Conservation (phyloP, 305 asterid species). For the Galium porrigens region DNA sequence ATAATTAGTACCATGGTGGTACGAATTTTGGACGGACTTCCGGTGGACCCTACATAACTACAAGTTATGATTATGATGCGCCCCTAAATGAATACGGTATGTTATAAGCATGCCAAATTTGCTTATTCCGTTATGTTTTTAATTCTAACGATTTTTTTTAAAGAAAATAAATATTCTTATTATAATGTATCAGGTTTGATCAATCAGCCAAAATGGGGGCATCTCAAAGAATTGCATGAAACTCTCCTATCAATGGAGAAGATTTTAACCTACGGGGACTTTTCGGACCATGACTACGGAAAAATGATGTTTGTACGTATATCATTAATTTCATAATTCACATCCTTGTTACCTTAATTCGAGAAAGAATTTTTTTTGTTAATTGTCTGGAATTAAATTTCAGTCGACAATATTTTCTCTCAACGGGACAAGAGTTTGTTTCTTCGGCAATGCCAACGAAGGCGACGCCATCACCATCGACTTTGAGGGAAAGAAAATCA, state of each 20-base stretch:
- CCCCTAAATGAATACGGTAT: slow-evolving; percentile 64
- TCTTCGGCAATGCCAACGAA: slow-evolving; percentile 23
- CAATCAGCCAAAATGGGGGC: slow-evolving; percentile 36
- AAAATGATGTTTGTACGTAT: slow-evolving; percentile 7
- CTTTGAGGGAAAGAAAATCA: slow-evolving; percentile 22
- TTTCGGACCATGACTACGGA: slow-evolving; percentile 13
- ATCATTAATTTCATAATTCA: not conserved
- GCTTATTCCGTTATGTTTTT: not conserved
- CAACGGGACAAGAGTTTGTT: slow-evolving; percentile 22
- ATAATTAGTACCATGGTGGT: slow-evolving; percentile 59
- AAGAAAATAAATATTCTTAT: not conserved
- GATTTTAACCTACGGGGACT: slow-evolving; percentile 23
- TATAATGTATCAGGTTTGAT: slow-evolving; percentile 13
- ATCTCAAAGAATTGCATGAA: slow-evolving; percentile 28
- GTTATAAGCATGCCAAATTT: not conserved
- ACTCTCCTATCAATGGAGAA: slow-evolving; percentile 25
- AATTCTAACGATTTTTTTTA: not conserved
- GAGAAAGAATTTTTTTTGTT: not conserved
- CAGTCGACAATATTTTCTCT: slow-evolving; percentile 21
- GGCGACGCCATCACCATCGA: slow-evolving; percentile 8
- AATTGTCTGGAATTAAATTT: not conserved
- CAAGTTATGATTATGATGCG: slow-evolving; percentile 64
- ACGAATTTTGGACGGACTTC: slow-evolving; percentile 58
- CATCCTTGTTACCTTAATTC: not conserved
- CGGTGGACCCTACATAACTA: slow-evolving; percentile 56